A percentile compares a stretch with the other conserved stretches of the same genome.
These are phyloP conservation scores for Elaeagnus macrophylla DNA, from an alignment of 306 rosid species.

Conservation along the genomic window DNA sequence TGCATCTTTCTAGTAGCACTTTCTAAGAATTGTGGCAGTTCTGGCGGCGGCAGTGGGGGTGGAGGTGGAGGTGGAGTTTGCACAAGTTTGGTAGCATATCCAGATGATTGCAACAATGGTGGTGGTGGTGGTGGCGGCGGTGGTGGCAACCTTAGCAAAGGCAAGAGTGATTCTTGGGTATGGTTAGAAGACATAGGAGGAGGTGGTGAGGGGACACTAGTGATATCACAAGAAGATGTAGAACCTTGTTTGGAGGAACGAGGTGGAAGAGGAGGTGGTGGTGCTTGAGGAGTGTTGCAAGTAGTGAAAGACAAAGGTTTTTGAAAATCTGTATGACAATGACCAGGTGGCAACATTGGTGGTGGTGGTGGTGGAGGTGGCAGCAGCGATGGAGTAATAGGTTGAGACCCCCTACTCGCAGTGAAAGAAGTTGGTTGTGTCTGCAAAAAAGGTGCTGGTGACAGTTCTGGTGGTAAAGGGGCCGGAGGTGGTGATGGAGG, in stretches of 20 bases:
- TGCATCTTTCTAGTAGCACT: background rate
- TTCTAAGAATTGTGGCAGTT: slow-evolving; percentile 7
- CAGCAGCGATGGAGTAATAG: background rate
- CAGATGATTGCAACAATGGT: background rate
- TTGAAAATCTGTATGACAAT: background rate
- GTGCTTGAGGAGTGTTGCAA: background rate
- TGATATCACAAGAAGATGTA: slow-evolving; percentile 5
- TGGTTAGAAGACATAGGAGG: background rate
- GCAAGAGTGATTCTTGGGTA: background rate
- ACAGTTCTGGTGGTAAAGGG: slow-evolving; percentile 9
- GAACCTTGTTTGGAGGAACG: background rate
- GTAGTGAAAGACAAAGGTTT: background rate
- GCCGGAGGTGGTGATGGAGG: slow-evolving; percentile 12
- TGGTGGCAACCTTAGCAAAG: background rate
- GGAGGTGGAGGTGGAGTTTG: slow-evolving; percentile 15
- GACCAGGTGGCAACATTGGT: background rate
- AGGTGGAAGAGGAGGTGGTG: slow-evolving; percentile 10
- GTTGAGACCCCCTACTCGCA: background rate
- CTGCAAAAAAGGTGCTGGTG: background rate
- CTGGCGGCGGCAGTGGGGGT: slow-evolving; percentile 9
- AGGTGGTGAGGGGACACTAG: background rate
- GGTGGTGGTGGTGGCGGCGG: slow-evolving; percentile 16
- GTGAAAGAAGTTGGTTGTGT: background rate
- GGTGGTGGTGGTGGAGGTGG: background rate
- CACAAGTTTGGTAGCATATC: background rate